Evolutionary conservation across 495 filamentous ascomycete species (phyloP), one percentile per base, ranked within the genome.

Genomic region (Aspergillus olivimuriae): DNA sequence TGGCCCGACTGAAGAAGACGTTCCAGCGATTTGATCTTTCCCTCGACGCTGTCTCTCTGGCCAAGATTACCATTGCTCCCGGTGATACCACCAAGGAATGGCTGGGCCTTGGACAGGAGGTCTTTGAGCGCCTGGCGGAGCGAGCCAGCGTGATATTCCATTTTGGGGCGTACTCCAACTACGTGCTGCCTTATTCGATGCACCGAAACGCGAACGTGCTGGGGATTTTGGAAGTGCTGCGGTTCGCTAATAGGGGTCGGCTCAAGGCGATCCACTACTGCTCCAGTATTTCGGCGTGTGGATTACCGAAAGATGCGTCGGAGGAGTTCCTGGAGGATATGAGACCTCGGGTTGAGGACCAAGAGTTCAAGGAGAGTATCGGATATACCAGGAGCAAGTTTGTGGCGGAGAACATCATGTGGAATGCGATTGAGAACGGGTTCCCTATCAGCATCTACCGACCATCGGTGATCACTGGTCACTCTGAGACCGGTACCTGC

Each of bases 351-450:
- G 24, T 42, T 8, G 44, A 30, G 15, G 36, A 40, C 5, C 45
- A 46, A 4, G 38, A 37, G 4, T 18, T 48, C 14, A 10, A 20
- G 4, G 26, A 51, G 12, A 37, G 42, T 4, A 24, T 44, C 26
- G 52, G 52, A 5, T 51, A 55, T 17, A 40, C 52, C 2, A 44
- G 47, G 17, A 55, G 52, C 44, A 43, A 55, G 24, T 47, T 41
- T 19, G 44, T 51, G 3, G 44, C 44, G 1, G 52, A 55, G 12
- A 33, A 14, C 8, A 39, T 55, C 6, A 11, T 44, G 2, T 47
- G 44, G 47, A 44, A 47, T n/a, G 44, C 44, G 0, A 48, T 48
- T 10, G 19, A 34, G 0, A 47, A 43, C 17, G 52, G 52, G 1
- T 34, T 55, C 28, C 52, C 47, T 1, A 36, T 55, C 20, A 18